Base-by-base conservation (phyloP, 176 grass and related monocot species). In the Chloris gayana region DNA sequence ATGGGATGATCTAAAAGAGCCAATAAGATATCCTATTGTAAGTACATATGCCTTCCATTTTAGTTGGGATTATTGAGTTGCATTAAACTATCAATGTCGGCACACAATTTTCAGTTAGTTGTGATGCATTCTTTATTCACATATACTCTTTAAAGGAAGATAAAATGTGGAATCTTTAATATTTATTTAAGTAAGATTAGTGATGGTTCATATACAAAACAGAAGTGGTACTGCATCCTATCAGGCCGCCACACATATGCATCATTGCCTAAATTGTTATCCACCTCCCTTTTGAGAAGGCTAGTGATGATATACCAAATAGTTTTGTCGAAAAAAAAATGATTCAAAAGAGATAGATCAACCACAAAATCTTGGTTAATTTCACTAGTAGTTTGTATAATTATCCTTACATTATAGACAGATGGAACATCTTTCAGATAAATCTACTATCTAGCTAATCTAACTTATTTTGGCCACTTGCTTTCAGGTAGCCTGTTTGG, bases 1-100 rank as follows among this genome's bases (percentile, higher is more conserved):
- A 85, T 82, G 69, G 72, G 82, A 14, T 81, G 87, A 80, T 81
- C 77, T 72, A 85, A 81, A 89, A 81, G 82, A 42, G n/a, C 58
- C 25, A 89, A 77, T 89, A 85, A 64, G 49, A 86, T 86, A 85
- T 77, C 58, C 38, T 27, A 81, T 58, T 49, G 26, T 35, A 63
- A 84, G 75, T 42, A 75, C 75, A 53, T 60, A 67, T 47, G 61
- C 49, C 50, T 69, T 88, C 49, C 45, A 49, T 84, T 88, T 68
- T 84, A 69, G 49, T 79, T 79, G 84, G 30, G 69, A 65, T 80
- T 59, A 59, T 80, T 74, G 69, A 80, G 59, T 39, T 75, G 17
- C 31, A n/a, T 88, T 88, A 85, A 87, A 80, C 58, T 83, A 64
- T 61, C 44, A 31, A 50, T 80, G 63, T 70, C 70, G 70, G 76